Base-by-base conservation (phyloP, 2,329 filamentous ascomycete species). In the Penicillium sp. region DNA sequence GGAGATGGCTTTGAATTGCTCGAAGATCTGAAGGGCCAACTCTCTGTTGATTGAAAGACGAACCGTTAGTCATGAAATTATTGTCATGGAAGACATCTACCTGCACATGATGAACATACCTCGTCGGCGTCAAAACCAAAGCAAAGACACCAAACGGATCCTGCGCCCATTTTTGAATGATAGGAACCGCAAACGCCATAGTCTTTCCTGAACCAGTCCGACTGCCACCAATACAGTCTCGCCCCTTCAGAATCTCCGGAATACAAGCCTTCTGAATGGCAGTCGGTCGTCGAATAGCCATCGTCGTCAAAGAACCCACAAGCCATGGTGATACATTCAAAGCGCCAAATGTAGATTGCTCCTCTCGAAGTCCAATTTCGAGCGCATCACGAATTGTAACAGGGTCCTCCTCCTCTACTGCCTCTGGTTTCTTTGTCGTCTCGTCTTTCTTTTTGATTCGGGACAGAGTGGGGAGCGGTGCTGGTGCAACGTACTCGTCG, bases 191-290 rank as follows among this genome's bases (percentile, higher is more conserved):
- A 76, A 99, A 99, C 1, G 95, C 93, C 44, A 98, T 88, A 3
- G 95, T 99, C 80, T 99, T 99, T 78, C 95, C 95, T 13, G 94
- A 97, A 81, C 95, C 95, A 0, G 95, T 99, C 62, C 92, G 85
- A 71, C 91, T 96, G 39, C 93, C 93, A 71, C 95, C 95, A 68
- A 99, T 97, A 73, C 92, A 97, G 77, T 99, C 93, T 68, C 90
- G 85, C 6, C 95, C 95, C 67, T 91, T 89, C 36, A 99, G 76
- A 60, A 98, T 97, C 73, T 95, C 90, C 1, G 94, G 93, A 70
- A 99, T 98, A 73, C 91, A 96, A 54, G 87, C 89, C 70, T 90
- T 91, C 69, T 99, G 95, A 80, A 99, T 98, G 16, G 89, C 89
- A 0, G 95, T 99, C 0, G 95, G 95, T 58, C 89, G 83, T 71